Percentiles rank a stretch among this genome's conserved stretches.
Evolutionary conservation across 805 yeast genomes (phyloP).

Genomic region (Starmerella bombicola): DNA sequence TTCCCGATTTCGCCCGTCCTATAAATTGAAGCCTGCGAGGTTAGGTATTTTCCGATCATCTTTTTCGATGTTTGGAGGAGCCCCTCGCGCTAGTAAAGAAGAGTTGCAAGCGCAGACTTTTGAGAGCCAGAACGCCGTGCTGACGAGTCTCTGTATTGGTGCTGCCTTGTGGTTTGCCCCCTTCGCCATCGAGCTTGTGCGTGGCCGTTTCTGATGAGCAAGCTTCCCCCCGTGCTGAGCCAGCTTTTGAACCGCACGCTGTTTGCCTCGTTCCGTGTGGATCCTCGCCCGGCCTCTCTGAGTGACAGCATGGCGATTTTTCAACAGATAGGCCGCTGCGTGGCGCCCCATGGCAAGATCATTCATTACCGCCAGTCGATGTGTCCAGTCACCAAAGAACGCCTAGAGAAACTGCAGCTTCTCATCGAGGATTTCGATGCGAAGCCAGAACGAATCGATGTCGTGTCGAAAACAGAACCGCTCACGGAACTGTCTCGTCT

Average conservation of each 20-base stretch:
- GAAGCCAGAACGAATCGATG: conserved; percentile 2
- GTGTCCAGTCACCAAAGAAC: conserved; percentile 28
- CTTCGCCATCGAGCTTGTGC: conserved; percentile 30
- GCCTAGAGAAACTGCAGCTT: conserved; percentile 22
- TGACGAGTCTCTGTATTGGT: conserved; percentile 27
- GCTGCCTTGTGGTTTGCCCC: conserved; percentile 34
- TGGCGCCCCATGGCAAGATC: conserved; percentile 20
- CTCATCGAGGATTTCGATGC: conserved; percentile 23
- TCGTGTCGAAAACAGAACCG: conserved; percentile 6
- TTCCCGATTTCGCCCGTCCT: too few relatives aligned
- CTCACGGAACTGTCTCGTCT: conserved; percentile 4
- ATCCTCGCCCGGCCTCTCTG: conserved; percentile 21
- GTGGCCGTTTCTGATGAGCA: conserved; percentile 28
- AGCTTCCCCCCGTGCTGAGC: conserved; percentile 7
- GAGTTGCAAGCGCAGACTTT: conserved; percentile 28
- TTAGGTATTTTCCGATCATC: too few relatives aligned
- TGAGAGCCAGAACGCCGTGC: conserved; percentile 25
- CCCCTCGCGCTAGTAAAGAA: conserved; percentile 31
- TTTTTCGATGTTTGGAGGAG: conserved; percentile 31
- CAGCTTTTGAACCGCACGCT: conserved; percentile 17
- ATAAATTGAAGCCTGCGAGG: too few relatives aligned
- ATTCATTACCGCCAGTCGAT: conserved; percentile 25
- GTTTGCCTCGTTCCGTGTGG: conserved; percentile 17
- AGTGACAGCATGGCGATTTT: conserved; percentile 17
- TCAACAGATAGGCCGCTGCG: conserved; percentile 8